phyloP scores from a whole-genome alignment of 371 early-diverging fungal species.

The Apophysomyces trapeziformis region DNA sequence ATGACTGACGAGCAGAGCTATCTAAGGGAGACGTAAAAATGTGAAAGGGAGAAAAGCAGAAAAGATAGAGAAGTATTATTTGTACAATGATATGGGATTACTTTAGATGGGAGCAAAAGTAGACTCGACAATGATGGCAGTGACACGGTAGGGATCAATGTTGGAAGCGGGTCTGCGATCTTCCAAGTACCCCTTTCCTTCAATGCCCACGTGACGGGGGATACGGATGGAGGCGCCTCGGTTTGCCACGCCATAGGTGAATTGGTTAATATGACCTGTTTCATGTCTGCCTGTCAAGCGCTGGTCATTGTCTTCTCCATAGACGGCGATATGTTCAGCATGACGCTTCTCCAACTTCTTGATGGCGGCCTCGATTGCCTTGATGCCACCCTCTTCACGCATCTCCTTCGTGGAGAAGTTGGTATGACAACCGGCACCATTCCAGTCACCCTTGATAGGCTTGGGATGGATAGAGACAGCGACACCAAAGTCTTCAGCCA shows the following conservation, averaged over 20 bases:
- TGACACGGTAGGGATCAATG: conserved; percentile 69
- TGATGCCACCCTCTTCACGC: conserved; percentile 61
- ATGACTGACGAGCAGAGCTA: neutral
- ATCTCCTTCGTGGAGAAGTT: conserved; percentile 66
- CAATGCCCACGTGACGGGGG: conserved; percentile 63
- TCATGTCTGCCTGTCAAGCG: conserved; percentile 66
- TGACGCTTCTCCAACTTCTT: conserved; percentile 58
- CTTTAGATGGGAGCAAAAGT: conserved; percentile 31
- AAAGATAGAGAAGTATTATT: neutral
- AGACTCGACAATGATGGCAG: conserved; percentile 60
- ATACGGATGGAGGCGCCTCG: conserved; percentile 74
- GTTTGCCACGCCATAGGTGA: conserved; percentile 66
- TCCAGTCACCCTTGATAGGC: conserved; percentile 66
- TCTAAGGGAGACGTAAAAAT: neutral
- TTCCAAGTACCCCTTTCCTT: conserved; percentile 66
- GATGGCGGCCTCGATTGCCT: conserved; percentile 60
- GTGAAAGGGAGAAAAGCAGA: neutral
- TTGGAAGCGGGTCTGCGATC: conserved; percentile 70
- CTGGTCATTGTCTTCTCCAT: conserved; percentile 68
- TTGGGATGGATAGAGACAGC: conserved; percentile 60
- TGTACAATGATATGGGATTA: neutral
- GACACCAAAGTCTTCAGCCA: conserved; percentile 65
- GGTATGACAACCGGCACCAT: conserved; percentile 59
- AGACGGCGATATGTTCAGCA: conserved; percentile 64
- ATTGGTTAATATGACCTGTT: conserved; percentile 63